phyloP scores from a whole-genome alignment of 2,329 filamentous ascomycete species.

The Apiospora kogelbergensis region DNA sequence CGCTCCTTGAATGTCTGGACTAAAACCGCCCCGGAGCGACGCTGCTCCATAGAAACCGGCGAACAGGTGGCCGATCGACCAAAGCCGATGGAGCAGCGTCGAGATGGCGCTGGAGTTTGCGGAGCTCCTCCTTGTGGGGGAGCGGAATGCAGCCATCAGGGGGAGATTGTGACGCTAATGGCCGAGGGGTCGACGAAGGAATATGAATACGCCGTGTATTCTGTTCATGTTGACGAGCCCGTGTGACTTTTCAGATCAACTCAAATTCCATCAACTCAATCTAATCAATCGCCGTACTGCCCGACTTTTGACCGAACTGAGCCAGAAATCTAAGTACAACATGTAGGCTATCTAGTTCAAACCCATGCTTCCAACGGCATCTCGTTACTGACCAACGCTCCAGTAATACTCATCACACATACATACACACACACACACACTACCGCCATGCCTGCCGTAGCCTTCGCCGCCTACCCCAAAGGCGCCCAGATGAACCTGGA shows the following conservation, averaged over 20 bases:
- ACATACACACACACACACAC: not conserved
- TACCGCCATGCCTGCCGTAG: constrained; percentile 9
- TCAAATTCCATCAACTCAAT: too few species aligned
- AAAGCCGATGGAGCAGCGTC: not conserved
- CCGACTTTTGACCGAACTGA: too few species aligned
- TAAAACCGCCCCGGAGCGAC: not conserved
- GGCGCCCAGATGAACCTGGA: constrained; percentile 16
- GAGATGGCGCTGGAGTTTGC: not conserved
- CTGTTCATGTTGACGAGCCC: too few species aligned
- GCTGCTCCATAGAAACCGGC: not conserved
- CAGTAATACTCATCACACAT: not conserved
- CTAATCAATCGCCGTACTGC: too few species aligned
- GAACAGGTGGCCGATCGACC: not conserved
- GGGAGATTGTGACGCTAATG: not conserved
- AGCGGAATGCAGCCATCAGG: not conserved
- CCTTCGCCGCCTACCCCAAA: constrained; percentile 15
- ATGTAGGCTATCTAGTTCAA: not conserved
- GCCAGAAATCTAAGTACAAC: too few species aligned
- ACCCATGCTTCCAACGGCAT: not conserved
- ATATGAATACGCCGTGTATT: too few species aligned
- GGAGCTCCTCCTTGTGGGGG: not conserved
- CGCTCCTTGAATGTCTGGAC: too few species aligned
- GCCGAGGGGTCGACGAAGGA: too few species aligned
- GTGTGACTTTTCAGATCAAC: too few species aligned
- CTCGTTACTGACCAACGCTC: not conserved